Conservation (phyloP, 176 grass and related monocot species). For the Oropetium thomaeum region DNA sequence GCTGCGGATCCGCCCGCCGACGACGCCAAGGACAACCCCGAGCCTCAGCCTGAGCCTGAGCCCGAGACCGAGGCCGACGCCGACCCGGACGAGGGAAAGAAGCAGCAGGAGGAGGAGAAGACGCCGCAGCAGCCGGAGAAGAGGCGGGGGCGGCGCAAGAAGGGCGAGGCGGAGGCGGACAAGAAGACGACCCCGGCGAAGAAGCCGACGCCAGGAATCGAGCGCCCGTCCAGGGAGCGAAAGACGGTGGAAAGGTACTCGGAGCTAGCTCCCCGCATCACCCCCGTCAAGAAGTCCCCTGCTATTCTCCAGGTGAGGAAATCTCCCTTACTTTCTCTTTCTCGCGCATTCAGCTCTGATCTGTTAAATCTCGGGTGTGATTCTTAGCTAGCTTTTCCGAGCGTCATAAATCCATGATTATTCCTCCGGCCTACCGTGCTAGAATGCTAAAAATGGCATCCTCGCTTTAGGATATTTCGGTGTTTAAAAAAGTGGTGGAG, state of each 20-base stretch:
- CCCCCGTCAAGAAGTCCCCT: conserved; percentile 51
- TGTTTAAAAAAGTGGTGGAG: too few species aligned
- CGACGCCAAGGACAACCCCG: conserved; percentile 22
- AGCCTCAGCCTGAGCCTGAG: conserved; percentile 1
- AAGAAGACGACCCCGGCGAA: conserved; percentile 24
- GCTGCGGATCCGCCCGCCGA: conserved; percentile 40
- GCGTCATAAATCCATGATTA: not conserved
- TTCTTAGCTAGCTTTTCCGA: not conserved
- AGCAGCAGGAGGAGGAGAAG: not conserved
- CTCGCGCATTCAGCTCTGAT: not conserved
- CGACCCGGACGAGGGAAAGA: not conserved
- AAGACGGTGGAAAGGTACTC: conserved; percentile 92
- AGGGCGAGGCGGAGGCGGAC: conserved; percentile 38
- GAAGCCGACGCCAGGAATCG: not conserved
- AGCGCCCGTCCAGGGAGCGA: conserved; percentile 76
- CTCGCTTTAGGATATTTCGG: not conserved
- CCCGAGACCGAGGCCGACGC: not conserved
- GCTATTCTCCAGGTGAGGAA: conserved; percentile 61
- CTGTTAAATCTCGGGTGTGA: not conserved
- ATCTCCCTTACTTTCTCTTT: not conserved
- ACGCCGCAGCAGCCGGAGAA: conserved; percentile 10
- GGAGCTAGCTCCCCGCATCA: conserved; percentile 45
- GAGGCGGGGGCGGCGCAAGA: conserved; percentile 30
- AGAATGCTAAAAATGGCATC: not conserved
- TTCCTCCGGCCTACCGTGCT: too few species aligned